These are phyloP conservation scores for Carex littledalei DNA, from an alignment of 176 grass and related monocot genomes.

Conservation along the genomic window DNA sequence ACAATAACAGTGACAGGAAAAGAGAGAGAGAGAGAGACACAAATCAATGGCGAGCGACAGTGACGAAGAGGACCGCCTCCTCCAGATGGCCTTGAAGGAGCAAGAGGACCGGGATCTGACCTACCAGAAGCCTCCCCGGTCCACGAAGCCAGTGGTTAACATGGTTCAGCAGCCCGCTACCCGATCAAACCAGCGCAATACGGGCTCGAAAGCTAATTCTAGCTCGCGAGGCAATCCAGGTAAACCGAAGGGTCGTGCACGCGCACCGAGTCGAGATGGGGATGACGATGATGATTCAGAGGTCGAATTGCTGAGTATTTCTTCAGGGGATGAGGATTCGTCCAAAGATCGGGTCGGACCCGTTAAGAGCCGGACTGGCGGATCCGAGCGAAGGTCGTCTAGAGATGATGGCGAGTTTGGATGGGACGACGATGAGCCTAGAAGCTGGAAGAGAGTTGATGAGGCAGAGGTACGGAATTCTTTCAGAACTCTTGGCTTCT, in stretches of 20 bases:
- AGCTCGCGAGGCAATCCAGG: constrained; percentile 19
- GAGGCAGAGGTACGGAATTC: constrained; percentile 77
- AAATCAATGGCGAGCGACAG: constrained; percentile 80
- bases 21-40: not conserved
- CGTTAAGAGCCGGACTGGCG: constrained; percentile 40
- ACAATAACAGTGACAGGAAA: not conserved
- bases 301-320: constrained; percentile 90
- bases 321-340: constrained; percentile 88
- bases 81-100: constrained; percentile 95
- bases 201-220: constrained; percentile 14
- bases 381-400: constrained; percentile 34
- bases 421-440: constrained; percentile 76
- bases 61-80: constrained; percentile 97
- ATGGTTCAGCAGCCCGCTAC: constrained; percentile 55
- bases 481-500: not conserved
- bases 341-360: constrained; percentile 43
- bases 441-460: constrained; percentile 96
- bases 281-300: constrained; percentile 96
- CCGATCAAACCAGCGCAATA: constrained; percentile 23
- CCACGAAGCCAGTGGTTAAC: constrained; percentile 85
- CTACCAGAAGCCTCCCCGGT: constrained; percentile 66
- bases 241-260: constrained; percentile 24
- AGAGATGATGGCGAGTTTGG: constrained; percentile 63
- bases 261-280: constrained; percentile 47
- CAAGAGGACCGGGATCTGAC: constrained; percentile 80